A percentile compares a stretch with the other conserved stretches of the same genome.
Conservation (phyloP, 345 rosid genomes). For the Lepidium sativum region DNA sequence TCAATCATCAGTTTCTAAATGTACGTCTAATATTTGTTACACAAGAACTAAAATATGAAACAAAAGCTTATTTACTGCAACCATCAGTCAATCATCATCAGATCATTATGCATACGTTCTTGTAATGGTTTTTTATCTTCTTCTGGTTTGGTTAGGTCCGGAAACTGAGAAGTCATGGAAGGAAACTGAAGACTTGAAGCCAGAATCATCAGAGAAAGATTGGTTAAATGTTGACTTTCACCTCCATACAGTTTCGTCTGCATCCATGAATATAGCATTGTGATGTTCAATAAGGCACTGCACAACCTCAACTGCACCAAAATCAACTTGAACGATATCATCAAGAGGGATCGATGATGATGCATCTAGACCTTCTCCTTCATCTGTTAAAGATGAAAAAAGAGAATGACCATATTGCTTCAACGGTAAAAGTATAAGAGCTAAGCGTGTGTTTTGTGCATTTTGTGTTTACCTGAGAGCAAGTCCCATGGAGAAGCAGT, state of each 20-base stretch:
- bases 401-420: not conserved
- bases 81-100: conserved; percentile 11
- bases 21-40: not conserved
- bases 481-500: conserved; percentile 66
- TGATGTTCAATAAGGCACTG: conserved; percentile 86
- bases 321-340: conserved; percentile 59
- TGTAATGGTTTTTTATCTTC: not conserved
- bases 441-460: not conserved
- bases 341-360: conserved; percentile 75
- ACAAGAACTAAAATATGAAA: not conserved
- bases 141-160: not conserved
- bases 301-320: conserved; percentile 72
- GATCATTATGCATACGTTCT: conserved; percentile 13
- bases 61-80: conserved; percentile 18
- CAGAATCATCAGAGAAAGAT: not conserved
- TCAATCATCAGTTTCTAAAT: not conserved
- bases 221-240: conserved; percentile 4
- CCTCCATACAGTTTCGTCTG: conserved; percentile 32
- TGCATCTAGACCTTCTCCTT: conserved; percentile 54
- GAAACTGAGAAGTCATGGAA: not conserved
- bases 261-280: conserved; percentile 79
- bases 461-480: conserved; percentile 54
- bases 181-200: not conserved
- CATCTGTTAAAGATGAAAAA: conserved; percentile 39
- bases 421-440: not conserved